Percentiles rank a stretch among this genome's conserved stretches.
Conservation (phyloP, 2,329 filamentous ascomycete genomes). For the Colletotrichum nymphaeae region DNA sequence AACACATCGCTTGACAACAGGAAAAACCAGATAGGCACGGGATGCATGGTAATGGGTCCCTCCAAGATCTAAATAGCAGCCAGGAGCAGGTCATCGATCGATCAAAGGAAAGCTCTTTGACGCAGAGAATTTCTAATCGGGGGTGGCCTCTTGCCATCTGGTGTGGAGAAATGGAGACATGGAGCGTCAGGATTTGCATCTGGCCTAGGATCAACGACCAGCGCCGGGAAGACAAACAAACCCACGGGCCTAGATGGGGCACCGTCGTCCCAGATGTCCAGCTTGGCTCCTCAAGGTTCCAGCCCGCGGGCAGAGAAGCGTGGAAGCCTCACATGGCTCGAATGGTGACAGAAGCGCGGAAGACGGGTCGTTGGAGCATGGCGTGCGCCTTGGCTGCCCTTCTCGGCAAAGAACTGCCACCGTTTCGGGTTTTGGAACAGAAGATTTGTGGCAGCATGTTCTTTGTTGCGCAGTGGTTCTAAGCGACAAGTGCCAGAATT, state of each 20-base stretch:
- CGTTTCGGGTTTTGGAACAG: neutral
- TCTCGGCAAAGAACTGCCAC: constrained; percentile 16
- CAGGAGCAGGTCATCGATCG: neutral
- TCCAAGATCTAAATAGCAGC: constrained; percentile 21
- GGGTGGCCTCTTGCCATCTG: neutral
- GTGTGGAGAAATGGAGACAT: constrained; percentile 18
- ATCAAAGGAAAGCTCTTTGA: neutral
- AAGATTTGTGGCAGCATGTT: neutral
- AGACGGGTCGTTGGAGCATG: constrained; percentile 4
- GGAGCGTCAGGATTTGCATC: constrained; percentile 18
- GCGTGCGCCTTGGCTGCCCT: constrained; percentile 33
- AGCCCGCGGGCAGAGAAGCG: neutral
- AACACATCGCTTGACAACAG: neutral
- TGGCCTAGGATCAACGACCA: constrained; percentile 7
- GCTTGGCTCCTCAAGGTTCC: neutral
- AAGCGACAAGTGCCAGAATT: neutral
- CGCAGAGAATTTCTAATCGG: constrained; percentile 28
- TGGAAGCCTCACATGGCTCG: constrained; percentile 17
- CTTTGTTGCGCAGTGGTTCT: neutral
- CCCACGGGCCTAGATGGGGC: constrained; percentile 19
- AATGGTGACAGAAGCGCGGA: no score
- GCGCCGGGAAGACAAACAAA: neutral
- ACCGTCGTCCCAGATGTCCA: neutral
- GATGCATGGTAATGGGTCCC: neutral
- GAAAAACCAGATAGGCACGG: neutral